A percentile compares a stretch with the other conserved stretches of the same genome.
These are phyloP conservation scores for Blastobotrys persicus DNA, from an alignment of 1,139 yeast genomes.

Conservation along the genomic window DNA sequence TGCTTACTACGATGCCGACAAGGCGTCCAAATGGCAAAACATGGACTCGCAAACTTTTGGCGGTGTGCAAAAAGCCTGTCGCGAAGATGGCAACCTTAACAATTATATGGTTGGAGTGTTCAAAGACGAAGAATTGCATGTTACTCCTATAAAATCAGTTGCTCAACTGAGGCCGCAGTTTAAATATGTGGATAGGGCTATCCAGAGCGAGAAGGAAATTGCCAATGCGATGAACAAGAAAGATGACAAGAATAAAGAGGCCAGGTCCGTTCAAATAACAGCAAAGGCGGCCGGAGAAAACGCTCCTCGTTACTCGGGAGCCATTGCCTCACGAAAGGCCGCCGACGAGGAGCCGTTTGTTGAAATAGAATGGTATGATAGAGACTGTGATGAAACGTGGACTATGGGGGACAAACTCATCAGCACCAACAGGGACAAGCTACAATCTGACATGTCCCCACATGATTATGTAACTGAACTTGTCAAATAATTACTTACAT, in stretches of 20 bases:
- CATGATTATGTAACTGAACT: constrained; percentile 30
- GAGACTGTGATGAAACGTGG: constrained; percentile 41
- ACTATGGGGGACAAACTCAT: constrained; percentile 36
- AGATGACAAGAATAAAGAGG: constrained; percentile 45
- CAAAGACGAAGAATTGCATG: constrained; percentile 51
- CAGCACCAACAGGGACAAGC: constrained; percentile 22
- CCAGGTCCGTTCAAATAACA: constrained; percentile 70
- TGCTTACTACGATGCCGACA: constrained; percentile 62
- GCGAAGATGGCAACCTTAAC: constrained; percentile 38
- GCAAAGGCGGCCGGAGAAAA: constrained; percentile 65
- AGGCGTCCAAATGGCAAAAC: constrained; percentile 61
- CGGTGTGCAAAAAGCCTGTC: constrained; percentile 45
- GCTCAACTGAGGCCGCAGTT: constrained; percentile 83
- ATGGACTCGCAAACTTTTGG: constrained; percentile 59
- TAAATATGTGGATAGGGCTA: constrained; percentile 55
- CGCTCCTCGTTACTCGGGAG: constrained; percentile 71
- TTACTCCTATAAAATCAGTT: constrained; percentile 64
- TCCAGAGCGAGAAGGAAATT: constrained; percentile 35
- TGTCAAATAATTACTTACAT: constrained; percentile 4
- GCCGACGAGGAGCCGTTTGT: constrained; percentile 72
- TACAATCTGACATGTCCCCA: constrained; percentile 28
- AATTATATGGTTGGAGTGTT: constrained; percentile 59
- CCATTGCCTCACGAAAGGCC: constrained; percentile 66
- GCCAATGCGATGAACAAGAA: constrained; percentile 40
- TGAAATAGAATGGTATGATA: constrained; percentile 48